A percentile compares a stretch with the other conserved stretches of the same genome.
phyloP scores from a whole-genome alignment of 2,329 filamentous ascomycete genomes.

The Venturia asperata region DNA sequence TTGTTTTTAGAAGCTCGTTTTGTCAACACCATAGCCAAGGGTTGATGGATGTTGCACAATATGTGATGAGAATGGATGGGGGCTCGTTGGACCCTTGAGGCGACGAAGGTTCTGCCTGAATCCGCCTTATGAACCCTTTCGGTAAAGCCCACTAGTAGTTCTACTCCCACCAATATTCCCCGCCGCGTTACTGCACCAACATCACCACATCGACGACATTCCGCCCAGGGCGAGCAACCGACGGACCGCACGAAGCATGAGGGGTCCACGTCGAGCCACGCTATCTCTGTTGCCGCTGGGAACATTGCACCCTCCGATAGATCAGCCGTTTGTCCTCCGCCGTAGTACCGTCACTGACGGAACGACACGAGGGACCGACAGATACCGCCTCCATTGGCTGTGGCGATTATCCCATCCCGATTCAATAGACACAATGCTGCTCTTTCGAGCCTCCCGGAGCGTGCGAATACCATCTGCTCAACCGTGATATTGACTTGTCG shows the following conservation, averaged over 20 bases:
- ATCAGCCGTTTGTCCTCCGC: not conserved
- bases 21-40: no score
- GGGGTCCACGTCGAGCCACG: not conserved
- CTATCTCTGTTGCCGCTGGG: not conserved
- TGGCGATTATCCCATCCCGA: not conserved
- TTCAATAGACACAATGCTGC: not conserved
- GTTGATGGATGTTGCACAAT: no score
- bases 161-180: no score
- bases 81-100: no score
- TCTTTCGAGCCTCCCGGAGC: not conserved
- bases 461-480: not conserved
- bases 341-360: not conserved
- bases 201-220: no score
- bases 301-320: constrained; percentile 5
- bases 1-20: no score
- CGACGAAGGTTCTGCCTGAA: no score
- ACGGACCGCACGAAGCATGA: not conserved
- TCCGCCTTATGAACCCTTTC: no score
- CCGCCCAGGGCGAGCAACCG: no score
- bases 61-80: no score
- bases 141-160: no score
- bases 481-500: not conserved
- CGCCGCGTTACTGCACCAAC: no score
- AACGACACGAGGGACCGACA: not conserved
- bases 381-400: not conserved